These are phyloP conservation scores for Durotheca rogersii DNA, from an alignment of 495 filamentous ascomycete species.

Conservation along the genomic window DNA sequence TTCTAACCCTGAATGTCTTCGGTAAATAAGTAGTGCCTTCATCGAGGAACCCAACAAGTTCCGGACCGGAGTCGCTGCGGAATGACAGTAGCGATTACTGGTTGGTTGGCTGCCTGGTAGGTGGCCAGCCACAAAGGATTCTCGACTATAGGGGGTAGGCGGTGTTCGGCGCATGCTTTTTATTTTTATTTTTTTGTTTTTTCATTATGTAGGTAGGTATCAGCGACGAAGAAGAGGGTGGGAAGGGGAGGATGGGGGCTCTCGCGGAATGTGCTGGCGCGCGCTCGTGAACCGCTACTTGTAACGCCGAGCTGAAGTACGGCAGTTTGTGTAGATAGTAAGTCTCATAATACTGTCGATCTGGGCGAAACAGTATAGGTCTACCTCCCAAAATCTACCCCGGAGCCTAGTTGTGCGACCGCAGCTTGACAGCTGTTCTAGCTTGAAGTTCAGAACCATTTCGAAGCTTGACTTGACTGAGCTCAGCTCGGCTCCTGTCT, in stretches of 20 bases:
- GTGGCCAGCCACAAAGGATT: not conserved
- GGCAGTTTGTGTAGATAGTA: too few species aligned
- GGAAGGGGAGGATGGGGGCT: too few species aligned
- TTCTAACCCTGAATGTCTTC: too few species aligned
- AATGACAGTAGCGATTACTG: not conserved
- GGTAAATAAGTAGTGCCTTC: too few species aligned
- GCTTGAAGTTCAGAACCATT: slow-evolving; percentile 3
- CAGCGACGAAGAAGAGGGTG: too few species aligned
- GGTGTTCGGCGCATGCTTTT: too few species aligned
- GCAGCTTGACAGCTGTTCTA: slow-evolving; percentile 1
- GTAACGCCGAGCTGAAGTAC: slow-evolving; percentile 9
- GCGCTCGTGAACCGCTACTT: not conserved
- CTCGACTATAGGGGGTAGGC: too few species aligned
- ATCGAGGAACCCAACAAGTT: too few species aligned
- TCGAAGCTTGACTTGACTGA: slow-evolving; percentile 11
- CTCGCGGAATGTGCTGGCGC: slow-evolving; percentile 12
- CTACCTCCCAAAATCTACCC: slow-evolving; percentile 10
- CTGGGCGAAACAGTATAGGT: not conserved
- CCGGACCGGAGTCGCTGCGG: too few species aligned
- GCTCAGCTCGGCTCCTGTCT: slow-evolving; percentile 4
- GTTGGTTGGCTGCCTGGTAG: slow-evolving; percentile 8
- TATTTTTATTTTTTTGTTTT: not conserved
- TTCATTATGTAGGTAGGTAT: too few species aligned
- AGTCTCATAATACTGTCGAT: slow-evolving; percentile 2
- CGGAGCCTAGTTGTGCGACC: not conserved